phyloP scores from a whole-genome alignment of 306 rosid species.

The Cucurbita pepo region DNA sequence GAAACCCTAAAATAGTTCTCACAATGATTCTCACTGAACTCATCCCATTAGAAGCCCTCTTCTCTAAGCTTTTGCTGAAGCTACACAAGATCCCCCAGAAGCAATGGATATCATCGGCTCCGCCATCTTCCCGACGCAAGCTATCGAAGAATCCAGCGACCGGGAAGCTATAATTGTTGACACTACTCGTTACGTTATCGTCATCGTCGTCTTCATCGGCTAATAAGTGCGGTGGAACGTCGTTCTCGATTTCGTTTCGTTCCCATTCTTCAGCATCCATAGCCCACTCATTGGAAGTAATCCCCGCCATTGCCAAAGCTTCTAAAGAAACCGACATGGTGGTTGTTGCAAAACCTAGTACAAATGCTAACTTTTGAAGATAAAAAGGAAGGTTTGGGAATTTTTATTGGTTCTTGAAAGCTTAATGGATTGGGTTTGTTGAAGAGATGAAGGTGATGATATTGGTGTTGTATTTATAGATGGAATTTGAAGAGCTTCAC shows the following conservation, averaged over 20 bases:
- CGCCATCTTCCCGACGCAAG: neutral
- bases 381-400: neutral
- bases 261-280: neutral
- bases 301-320: conserved; percentile 3
- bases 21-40: neutral
- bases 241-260: neutral
- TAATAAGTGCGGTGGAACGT: neutral
- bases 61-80: neutral
- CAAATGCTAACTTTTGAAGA: neutral
- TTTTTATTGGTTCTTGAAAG: neutral
- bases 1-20: neutral
- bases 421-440: neutral
- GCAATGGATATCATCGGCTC: neutral
- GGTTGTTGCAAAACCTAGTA: neutral
- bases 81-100: neutral
- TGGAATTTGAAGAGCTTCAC: neutral
- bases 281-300: neutral
- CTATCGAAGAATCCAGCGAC: neutral
- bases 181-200: neutral
- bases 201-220: neutral
- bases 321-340: conserved; percentile 1
- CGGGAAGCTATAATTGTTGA: neutral
- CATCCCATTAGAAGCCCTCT: neutral
- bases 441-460: neutral
- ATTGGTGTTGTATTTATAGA: neutral